Conservation (phyloP, 2,329 filamentous ascomycete genomes). For the Phyllosticta ampelicida region DNA sequence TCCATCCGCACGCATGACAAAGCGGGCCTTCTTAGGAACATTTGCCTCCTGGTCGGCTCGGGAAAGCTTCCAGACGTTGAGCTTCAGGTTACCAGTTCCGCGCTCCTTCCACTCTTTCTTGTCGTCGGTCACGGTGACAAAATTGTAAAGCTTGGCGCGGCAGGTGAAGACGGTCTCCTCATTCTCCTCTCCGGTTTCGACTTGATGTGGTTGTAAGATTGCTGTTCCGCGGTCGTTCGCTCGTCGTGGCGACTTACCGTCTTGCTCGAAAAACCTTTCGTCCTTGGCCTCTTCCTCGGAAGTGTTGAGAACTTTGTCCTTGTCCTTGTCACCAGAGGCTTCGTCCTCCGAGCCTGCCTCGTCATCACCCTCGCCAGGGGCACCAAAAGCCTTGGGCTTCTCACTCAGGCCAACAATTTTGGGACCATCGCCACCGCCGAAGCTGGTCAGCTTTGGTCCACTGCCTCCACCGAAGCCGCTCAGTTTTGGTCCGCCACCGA, state of each 20-base stretch:
- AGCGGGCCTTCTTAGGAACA: constrained; percentile 44
- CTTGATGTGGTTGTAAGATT: constrained; percentile 30
- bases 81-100: constrained; percentile 70
- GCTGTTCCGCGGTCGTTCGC: constrained; percentile 9
- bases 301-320: constrained; percentile 17
- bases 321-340: constrained; percentile 34
- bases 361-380: constrained; percentile 52
- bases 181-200: constrained; percentile 79
- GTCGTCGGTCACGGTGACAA: constrained; percentile 48
- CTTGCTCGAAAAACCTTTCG: constrained; percentile 48
- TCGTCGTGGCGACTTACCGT: constrained; percentile 45
- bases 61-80: constrained; percentile 45
- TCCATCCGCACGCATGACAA: constrained; percentile 86
- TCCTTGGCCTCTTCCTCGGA: constrained; percentile 46
- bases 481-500: constrained; percentile 14
- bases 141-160: constrained; percentile 75
- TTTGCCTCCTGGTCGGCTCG: constrained; percentile 35
- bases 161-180: constrained; percentile 66
- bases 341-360: constrained; percentile 36
- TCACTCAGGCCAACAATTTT: constrained; percentile 38
- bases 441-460: constrained; percentile 49
- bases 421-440: constrained; percentile 51
- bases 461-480: constrained; percentile 26
- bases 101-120: constrained; percentile 77
- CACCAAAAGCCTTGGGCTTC: constrained; percentile 67